These are phyloP conservation scores for Solanum pennellii DNA, from an alignment of 257 asterid species.

Conservation along the genomic window DNA sequence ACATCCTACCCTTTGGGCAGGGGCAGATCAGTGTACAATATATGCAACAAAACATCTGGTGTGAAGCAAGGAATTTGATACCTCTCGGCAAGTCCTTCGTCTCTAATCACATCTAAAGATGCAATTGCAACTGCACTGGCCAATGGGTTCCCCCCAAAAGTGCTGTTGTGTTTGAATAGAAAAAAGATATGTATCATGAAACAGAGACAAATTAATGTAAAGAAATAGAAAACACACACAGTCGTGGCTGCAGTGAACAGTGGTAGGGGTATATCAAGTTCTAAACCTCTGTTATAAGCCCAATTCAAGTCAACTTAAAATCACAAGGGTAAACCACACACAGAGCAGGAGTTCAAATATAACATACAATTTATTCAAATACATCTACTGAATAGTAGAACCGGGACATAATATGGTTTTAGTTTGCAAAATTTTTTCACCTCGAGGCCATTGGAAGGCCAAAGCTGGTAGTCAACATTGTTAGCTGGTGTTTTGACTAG, in stretches of 20 bases:
- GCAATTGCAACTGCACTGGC: conserved; percentile 96
- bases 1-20: not conserved
- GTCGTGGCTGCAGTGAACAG: not conserved
- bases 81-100: conserved; percentile 86
- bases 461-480: not conserved
- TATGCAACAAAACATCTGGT: not conserved
- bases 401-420: not conserved
- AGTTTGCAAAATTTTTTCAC: not conserved
- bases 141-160: conserved; percentile 94
- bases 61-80: conserved; percentile 10
- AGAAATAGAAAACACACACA: not conserved
- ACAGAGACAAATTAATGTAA: not conserved
- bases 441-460: not conserved
- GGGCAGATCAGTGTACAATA: not conserved
- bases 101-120: conserved; percentile 38
- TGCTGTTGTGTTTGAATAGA: conserved; percentile 31
- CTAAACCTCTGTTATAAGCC: not conserved
- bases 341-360: not conserved
- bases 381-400: not conserved
- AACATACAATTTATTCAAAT: not conserved
- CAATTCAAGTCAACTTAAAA: not conserved
- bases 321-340: not conserved
- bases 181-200: not conserved
- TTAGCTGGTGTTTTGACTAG: not conserved
- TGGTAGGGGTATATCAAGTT: not conserved